Evolutionary conservation across 495 filamentous ascomycete species (phyloP).

Genomic region (Neurospora sp.): DNA sequence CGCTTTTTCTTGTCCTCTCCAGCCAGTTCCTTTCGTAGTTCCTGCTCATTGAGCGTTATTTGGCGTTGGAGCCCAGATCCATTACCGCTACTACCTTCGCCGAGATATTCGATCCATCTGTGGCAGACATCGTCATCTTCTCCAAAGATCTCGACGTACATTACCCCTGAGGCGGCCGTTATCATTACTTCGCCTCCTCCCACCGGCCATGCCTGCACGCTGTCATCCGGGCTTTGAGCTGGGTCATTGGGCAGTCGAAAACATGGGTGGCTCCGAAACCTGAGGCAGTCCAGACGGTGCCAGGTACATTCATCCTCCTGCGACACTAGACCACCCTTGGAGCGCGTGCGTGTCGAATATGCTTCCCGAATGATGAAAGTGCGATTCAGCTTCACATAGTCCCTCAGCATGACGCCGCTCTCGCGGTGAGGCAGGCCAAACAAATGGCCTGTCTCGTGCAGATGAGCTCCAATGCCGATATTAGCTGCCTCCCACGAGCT

Average conservation of each 20-base stretch:
- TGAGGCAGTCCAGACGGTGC: slow-evolving; percentile 80
- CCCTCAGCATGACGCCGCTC: slow-evolving; percentile 76
- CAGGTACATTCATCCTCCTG: slow-evolving; percentile 74
- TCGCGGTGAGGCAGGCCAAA: slow-evolving; percentile 85
- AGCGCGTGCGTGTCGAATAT: slow-evolving; percentile 73
- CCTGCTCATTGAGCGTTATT: slow-evolving; percentile 60
- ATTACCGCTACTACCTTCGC: slow-evolving; percentile 35
- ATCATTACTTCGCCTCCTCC: slow-evolving; percentile 71
- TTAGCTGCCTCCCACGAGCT: slow-evolving; percentile 89
- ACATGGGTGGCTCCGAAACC: slow-evolving; percentile 84
- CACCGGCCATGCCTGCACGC: slow-evolving; percentile 79
- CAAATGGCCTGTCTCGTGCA: slow-evolving; percentile 80
- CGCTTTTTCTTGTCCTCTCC: slow-evolving; percentile 57
- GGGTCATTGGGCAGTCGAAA: slow-evolving; percentile 75
- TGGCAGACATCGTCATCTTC: slow-evolving; percentile 67
- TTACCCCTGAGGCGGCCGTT: slow-evolving; percentile 70
- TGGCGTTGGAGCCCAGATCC: slow-evolving; percentile 49
- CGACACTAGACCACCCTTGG: slow-evolving; percentile 63
- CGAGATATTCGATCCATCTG: slow-evolving; percentile 66
- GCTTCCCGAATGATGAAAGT: slow-evolving; percentile 69
- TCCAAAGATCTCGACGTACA: slow-evolving; percentile 69
- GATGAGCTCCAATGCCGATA: slow-evolving; percentile 81
- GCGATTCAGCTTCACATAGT: slow-evolving; percentile 76
- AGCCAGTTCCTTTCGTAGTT: slow-evolving; percentile 58
- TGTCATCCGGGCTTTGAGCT: slow-evolving; percentile 55